Evolutionary conservation across 805 yeast genomes (phyloP), one percentile per base, ranked within the genome.

Genomic region (Barnettozyma botsteinii): DNA sequence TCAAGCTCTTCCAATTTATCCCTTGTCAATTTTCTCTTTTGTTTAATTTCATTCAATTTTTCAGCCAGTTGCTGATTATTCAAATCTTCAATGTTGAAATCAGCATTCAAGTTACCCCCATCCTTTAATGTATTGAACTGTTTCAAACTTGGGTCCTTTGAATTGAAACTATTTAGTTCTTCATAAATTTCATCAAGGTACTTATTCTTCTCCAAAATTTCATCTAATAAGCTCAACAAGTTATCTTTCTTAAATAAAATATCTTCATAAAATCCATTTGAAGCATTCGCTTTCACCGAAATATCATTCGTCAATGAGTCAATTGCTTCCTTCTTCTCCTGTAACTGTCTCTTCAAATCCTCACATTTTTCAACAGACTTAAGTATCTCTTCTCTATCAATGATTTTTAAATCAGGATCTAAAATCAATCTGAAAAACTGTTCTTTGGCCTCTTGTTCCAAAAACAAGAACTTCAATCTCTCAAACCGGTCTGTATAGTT

Each of bases 391-490:
- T 48, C 52, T 15, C 55, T 62, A 22, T 59, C 60, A 13, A 65
- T 52, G 23, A 50, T 46, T 26, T 45, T 38, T 1, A 54, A 51
- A 26, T 60, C 49, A 40, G 59, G 56, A 38, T 59, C 65, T 11
- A 76, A 61, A 9, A 82, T 60, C 21, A 66, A 62, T 27, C 83
- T 60, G 27, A 83, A 60, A 57, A 83, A 82, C 56, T 75, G 72
- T 47, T 81, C 85, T 46, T 83, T 74, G 4, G 87, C 72, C 46
- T 81, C 88, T 51, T 81, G 84, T 55, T 83, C 91, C 31, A 81
- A 56, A 52, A 78, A 83, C 41, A 79, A 72, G 46, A 79, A 79
- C 50, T 79, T 78, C 31, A 81, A 62, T 42, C 79, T 70, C 14
- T 73, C 69, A 43, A 74, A 73, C 20, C 70, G 28, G 4, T 46